phyloP scores from a whole-genome alignment of 2,329 filamentous ascomycete genomes.

The Scedosporium aurantiacum region DNA sequence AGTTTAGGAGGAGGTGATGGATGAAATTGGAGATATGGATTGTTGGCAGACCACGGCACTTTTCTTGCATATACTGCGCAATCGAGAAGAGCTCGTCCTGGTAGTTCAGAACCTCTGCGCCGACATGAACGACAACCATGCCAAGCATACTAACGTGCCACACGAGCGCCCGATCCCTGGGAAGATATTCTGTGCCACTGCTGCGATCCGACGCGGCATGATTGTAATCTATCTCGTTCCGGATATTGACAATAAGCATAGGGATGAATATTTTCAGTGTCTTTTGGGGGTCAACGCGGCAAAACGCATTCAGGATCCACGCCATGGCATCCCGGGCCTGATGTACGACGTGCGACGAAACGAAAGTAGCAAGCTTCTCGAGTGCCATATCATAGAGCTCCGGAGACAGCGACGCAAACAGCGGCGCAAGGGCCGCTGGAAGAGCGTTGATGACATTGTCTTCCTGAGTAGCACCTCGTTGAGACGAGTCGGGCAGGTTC shows the following conservation, averaged over 20 bases:
- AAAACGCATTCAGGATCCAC: constrained; percentile 92
- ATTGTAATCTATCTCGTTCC: constrained; percentile 94
- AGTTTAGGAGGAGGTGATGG: constrained; percentile 86
- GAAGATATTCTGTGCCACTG: constrained; percentile 84
- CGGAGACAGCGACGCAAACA: constrained; percentile 82
- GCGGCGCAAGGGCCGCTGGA: constrained; percentile 78
- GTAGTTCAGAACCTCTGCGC: constrained; percentile 78
- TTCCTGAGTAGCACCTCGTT: constrained; percentile 83
- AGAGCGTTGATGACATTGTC: constrained; percentile 95
- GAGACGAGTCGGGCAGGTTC: constrained; percentile 83
- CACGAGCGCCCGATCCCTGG: constrained; percentile 81
- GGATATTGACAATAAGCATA: constrained; percentile 81
- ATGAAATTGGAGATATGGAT: constrained; percentile 97
- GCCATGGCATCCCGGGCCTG: constrained; percentile 97
- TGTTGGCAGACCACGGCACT: constrained; percentile 84
- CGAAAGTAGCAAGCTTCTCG: constrained; percentile 85
- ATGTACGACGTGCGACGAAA: constrained; percentile 88
- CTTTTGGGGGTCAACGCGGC: constrained; percentile 91
- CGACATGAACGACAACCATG: constrained; percentile 96
- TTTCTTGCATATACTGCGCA: constrained; percentile 91
- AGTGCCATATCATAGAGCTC: constrained; percentile 87
- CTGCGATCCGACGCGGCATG: constrained; percentile 90
- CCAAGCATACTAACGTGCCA: constrained; percentile 97
- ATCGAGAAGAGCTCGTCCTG: constrained; percentile 84
- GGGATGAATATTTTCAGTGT: constrained; percentile 84